Percentiles rank a stretch among this genome's conserved stretches.
These are phyloP conservation scores for Boletales sp. DNA, from an alignment of 768 basidiomycete genomes.

Conservation along the genomic window DNA sequence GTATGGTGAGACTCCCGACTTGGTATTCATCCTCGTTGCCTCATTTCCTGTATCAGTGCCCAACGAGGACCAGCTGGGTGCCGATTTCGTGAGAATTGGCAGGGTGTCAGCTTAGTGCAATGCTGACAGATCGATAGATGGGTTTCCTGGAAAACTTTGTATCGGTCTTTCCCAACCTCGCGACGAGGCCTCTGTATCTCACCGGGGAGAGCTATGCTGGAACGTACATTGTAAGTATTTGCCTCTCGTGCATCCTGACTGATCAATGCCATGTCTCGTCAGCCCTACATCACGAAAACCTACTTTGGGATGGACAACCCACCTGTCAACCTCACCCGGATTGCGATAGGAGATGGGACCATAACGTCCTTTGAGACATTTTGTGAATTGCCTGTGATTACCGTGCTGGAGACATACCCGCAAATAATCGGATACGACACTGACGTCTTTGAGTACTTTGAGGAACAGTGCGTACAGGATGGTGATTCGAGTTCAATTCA, in stretches of 20 bases:
- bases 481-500: neutral
- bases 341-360: slow-evolving; percentile 67
- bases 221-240: slow-evolving; percentile 49
- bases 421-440: slow-evolving; percentile 70
- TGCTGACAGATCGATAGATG: slow-evolving; percentile 39
- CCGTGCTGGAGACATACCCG: slow-evolving; percentile 68
- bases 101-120: neutral
- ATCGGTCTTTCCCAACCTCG: slow-evolving; percentile 65
- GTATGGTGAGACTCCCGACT: neutral
- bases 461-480: slow-evolving; percentile 48
- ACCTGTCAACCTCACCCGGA: slow-evolving; percentile 61
- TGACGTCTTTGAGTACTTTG: slow-evolving; percentile 65
- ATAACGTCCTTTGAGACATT: slow-evolving; percentile 48
- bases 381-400: slow-evolving; percentile 51
- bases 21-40: too few relatives aligned
- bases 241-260: too few relatives aligned
- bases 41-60: neutral
- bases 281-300: slow-evolving; percentile 74
- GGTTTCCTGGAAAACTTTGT: slow-evolving; percentile 66
- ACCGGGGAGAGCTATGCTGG: slow-evolving; percentile 74
- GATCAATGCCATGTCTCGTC: slow-evolving; percentile 16
- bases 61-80: neutral
- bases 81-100: neutral
- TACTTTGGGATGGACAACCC: slow-evolving; percentile 59
- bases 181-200: slow-evolving; percentile 58